These are phyloP conservation scores for Musa troglodytarum DNA, from an alignment of 176 grass and related monocot genomes.

Conservation along the genomic window DNA sequence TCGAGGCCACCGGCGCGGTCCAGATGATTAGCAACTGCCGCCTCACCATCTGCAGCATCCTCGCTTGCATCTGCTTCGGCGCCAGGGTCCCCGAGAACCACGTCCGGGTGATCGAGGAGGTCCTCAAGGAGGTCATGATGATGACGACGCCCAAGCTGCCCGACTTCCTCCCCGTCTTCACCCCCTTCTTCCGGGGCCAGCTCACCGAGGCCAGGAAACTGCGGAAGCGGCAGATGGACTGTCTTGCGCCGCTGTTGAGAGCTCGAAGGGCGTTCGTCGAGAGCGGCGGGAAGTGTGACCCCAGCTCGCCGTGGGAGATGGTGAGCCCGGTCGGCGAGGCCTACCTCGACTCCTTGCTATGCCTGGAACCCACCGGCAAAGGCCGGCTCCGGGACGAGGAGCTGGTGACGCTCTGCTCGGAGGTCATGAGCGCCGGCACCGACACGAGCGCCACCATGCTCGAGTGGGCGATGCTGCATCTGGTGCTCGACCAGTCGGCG, in stretches of 20 bases:
- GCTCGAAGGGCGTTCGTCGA: slow-evolving; percentile 53
- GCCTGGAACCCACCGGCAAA: slow-evolving; percentile 59
- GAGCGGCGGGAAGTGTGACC: slow-evolving; percentile 22
- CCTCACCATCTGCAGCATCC: slow-evolving; percentile 91
- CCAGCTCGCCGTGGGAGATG: slow-evolving; percentile 39
- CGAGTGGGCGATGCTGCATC: slow-evolving; percentile 89
- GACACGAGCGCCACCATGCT: slow-evolving; percentile 85
- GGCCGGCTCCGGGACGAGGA: slow-evolving; percentile 71
- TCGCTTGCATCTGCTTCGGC: slow-evolving; percentile 97
- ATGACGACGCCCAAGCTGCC: slow-evolving; percentile 74
- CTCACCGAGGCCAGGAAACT: slow-evolving; percentile 42
- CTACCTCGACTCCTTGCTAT: slow-evolving; percentile 87
- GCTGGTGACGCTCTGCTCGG: slow-evolving; percentile 90
- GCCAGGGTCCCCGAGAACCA: slow-evolving; percentile 66
- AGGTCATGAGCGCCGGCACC: slow-evolving; percentile 95
- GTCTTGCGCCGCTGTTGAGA: slow-evolving; percentile 59
- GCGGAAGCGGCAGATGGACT: slow-evolving; percentile 52
- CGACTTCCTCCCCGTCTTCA: slow-evolving; percentile 74
- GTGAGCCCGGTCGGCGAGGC: slow-evolving; percentile 71
- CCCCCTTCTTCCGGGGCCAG: slow-evolving; percentile 67
- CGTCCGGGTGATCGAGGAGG: slow-evolving; percentile 74
- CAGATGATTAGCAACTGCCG: slow-evolving; percentile 59
- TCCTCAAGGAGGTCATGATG: slow-evolving; percentile 97
- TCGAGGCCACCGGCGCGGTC: slow-evolving; percentile 22
- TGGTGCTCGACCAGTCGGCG: slow-evolving; percentile 52